A percentile compares a stretch with the other conserved stretches of the same genome.
Evolutionary conservation across 345 rosid species (phyloP).

Genomic region (Salix viminalis): DNA sequence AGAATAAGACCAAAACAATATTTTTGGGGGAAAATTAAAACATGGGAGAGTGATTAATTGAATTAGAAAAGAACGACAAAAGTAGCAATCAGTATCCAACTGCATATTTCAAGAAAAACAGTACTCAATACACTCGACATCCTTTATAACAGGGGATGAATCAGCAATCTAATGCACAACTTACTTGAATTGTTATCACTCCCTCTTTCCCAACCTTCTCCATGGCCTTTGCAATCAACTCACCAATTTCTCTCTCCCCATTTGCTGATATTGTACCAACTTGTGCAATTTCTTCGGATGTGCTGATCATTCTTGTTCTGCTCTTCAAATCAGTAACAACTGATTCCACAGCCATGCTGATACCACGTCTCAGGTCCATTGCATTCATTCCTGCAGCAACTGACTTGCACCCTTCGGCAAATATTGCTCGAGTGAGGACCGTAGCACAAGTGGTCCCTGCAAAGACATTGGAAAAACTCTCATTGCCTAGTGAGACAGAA

Average conservation of each 20-base stretch:
- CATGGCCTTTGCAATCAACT: constrained; percentile 97
- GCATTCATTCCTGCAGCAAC: constrained; percentile 97
- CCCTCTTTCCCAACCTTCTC: constrained; percentile 99
- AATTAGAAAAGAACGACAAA: not conserved
- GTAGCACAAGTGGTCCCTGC: constrained; percentile 99
- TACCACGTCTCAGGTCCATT: constrained; percentile 92
- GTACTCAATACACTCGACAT: not conserved
- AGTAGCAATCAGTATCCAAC: not conserved
- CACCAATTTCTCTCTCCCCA: constrained; percentile 98
- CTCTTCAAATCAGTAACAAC: constrained; percentile 88
- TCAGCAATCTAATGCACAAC: constrained; percentile 1
- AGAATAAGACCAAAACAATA: not conserved
- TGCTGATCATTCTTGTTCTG: constrained; percentile 91
- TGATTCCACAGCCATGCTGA: constrained; percentile 83
- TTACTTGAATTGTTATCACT: constrained; percentile 88
- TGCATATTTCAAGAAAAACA: not conserved
- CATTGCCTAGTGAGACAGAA: not conserved
- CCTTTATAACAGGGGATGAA: not conserved
- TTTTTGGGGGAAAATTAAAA: no score
- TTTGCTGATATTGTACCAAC: constrained; percentile 98
- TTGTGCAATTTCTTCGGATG: constrained; percentile 98
- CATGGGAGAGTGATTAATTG: not conserved
- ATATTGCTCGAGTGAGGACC: constrained; percentile 78
- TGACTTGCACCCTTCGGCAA: constrained; percentile 90
- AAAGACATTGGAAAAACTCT: not conserved